Base-by-base conservation (phyloP, 179 eudicot species). In the Actinidia polygama region DNA sequence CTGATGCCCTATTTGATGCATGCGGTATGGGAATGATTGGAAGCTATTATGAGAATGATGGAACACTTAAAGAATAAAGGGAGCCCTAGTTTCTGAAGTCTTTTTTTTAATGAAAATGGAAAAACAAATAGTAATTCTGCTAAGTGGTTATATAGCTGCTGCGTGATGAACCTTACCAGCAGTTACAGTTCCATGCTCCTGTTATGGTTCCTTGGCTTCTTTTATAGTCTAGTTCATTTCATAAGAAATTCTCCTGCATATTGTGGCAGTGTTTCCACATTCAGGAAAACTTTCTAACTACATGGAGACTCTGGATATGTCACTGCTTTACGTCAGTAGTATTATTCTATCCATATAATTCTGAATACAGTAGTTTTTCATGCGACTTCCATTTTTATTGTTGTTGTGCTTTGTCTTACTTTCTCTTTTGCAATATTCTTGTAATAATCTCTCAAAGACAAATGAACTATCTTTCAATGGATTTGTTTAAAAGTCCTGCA, bases 401-500 rank as follows among this genome's bases (percentile, higher is more conserved):
- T 2, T 75, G 79, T 30, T 26, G 30, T 9, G 12, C 63, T 54
- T 75, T 75, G 61, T 12, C 16, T 12, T 14, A 3, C n/a, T 15
- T 15, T 55, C 46, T 30, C 49, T 30, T 14, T 26, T 50, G 77
- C 19, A 51, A 24, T 5, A 75, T 54, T 75, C 49, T 26, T 46
- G 79, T 54, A 30, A 6, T 55, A 30, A 75, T 75, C 79, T 75
- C 23, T 55, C 49, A 75, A 55, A 10, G 50, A 26, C 49, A 55
- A 73, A 75, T 16, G 64, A 75, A 75, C 64, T 75, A 30, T 75
- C 46, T 75, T 75, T 54, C 26, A 75, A 75, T 30, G 79, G 64
- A 75, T 53, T 75, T 53, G 62, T 19, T 75, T 55, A 4, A 69
- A 14, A 44, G 4, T 5, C 63, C 44, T 75, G 63, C 64, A 75